These are phyloP conservation scores for Toxicodendron radicans DNA, from an alignment of 345 rosid species.

Conservation along the genomic window DNA sequence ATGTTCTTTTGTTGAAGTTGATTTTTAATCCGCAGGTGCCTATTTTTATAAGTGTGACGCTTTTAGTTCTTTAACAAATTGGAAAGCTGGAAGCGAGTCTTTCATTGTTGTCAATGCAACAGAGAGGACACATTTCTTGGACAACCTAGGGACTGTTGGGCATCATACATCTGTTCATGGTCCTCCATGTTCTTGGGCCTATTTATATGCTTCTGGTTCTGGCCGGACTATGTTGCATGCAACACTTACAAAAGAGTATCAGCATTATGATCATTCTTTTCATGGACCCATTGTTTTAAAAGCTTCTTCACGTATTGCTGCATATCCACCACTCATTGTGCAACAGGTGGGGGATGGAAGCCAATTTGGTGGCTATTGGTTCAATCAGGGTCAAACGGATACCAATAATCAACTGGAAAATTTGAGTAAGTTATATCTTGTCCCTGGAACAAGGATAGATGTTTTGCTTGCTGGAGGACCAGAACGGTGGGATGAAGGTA, in stretches of 20 bases:
- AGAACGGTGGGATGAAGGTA: constrained; percentile 68
- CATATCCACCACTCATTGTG: constrained; percentile 69
- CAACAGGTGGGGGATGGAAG: constrained; percentile 74
- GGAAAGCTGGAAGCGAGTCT: constrained; percentile 77
- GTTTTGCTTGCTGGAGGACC: constrained; percentile 83
- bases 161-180: constrained; percentile 35
- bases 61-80: constrained; percentile 60
- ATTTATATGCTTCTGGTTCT: constrained; percentile 62
- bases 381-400: constrained; percentile 45
- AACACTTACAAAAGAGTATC: constrained; percentile 63
- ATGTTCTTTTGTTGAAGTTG: constrained; percentile 25
- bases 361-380: constrained; percentile 87
- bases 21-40: constrained; percentile 55
- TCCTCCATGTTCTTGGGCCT: constrained; percentile 77
- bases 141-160: constrained; percentile 31
- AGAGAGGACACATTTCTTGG: constrained; percentile 37
- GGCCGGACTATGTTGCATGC: constrained; percentile 81
- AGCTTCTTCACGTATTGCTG: constrained; percentile 73
- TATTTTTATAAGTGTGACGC: constrained; percentile 76
- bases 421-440: constrained; percentile 64
- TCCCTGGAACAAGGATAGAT: constrained; percentile 79
- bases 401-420: constrained; percentile 44
- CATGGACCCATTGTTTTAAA: constrained; percentile 56
- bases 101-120: constrained; percentile 65
- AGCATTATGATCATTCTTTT: constrained; percentile 47